Percentiles rank a stretch among this genome's conserved stretches.
Conservation (phyloP, 2,329 filamentous ascomycete species). For the Cercospora sojina region DNA sequence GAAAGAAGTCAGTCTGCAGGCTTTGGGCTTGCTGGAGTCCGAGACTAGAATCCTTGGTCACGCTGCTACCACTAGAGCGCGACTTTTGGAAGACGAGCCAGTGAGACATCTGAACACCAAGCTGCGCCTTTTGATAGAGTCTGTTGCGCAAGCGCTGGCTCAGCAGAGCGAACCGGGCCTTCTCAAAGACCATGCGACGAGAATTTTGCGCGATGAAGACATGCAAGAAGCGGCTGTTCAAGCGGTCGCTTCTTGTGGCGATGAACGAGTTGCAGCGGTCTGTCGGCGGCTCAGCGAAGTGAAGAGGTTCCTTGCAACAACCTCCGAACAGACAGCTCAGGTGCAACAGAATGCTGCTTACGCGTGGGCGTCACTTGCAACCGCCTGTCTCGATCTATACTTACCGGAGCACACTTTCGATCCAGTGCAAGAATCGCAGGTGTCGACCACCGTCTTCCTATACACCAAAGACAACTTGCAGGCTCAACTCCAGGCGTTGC, state of each 20-base stretch:
- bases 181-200: neutral
- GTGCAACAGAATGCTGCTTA: slow-evolving; percentile 36
- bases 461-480: slow-evolving; percentile 58
- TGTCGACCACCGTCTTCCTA: slow-evolving; percentile 62
- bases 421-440: slow-evolving; percentile 61
- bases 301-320: neutral
- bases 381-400: slow-evolving; percentile 74
- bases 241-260: neutral
- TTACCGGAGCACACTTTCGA: slow-evolving; percentile 86
- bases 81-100: slow-evolving; percentile 38
- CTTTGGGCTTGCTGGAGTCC: slow-evolving; percentile 43
- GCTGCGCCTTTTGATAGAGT: slow-evolving; percentile 31
- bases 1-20: slow-evolving; percentile 41
- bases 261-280: neutral
- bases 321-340: neutral
- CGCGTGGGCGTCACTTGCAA: slow-evolving; percentile 73
- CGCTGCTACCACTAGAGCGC: slow-evolving; percentile 38
- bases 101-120: slow-evolving; percentile 32
- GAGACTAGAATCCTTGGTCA: slow-evolving; percentile 44
- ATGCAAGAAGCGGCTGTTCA: neutral
- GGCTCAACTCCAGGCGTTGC: slow-evolving; percentile 59
- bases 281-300: slow-evolving; percentile 4
- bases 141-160: slow-evolving; percentile 37
- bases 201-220: neutral
- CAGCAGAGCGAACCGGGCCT: neutral